These are phyloP conservation scores for Fusarium luffae DNA, from an alignment of 2,329 filamentous ascomycete genomes.

Conservation along the genomic window DNA sequence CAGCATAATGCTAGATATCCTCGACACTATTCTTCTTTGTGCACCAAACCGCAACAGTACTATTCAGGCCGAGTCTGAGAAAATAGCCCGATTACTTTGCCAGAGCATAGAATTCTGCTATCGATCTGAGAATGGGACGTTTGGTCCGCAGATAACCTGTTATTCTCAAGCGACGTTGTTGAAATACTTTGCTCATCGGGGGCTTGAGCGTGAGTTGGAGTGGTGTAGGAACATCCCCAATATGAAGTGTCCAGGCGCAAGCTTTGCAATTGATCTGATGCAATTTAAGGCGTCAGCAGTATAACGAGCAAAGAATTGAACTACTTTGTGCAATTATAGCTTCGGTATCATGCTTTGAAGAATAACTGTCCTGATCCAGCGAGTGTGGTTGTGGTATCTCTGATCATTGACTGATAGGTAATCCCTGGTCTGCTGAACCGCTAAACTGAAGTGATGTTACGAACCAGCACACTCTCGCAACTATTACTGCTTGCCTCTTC, in stretches of 20 bases:
- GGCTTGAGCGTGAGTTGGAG: not conserved
- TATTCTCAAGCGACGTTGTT: not conserved
- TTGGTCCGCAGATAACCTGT: conserved; percentile 14
- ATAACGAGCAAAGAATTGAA: not conserved
- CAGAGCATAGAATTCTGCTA: conserved; percentile 20
- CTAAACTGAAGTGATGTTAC: not conserved
- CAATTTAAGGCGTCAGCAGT: not conserved
- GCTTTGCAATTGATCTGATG: conserved; percentile 15
- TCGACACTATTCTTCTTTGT: not conserved
- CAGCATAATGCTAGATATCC: conserved; percentile 1
- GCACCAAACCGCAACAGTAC: fast-evolving
- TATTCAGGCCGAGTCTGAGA: not conserved
- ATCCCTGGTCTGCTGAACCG: not conserved
- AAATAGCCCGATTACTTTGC: not conserved
- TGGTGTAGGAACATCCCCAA: conserved; percentile 2
- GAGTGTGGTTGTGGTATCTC: too few relatives aligned
- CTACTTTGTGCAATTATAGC: too few relatives aligned
- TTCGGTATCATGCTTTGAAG: too few relatives aligned
- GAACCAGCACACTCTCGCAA: not conserved
- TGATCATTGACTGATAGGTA: not conserved
- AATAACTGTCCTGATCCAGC: too few relatives aligned
- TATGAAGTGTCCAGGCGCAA: not conserved
- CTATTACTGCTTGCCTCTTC: not conserved
- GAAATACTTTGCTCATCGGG: not conserved
- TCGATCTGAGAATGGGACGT: conserved; percentile 10